A percentile compares a stretch with the other conserved stretches of the same genome.
These are phyloP conservation scores for Cryptosporidium baileyi DNA, from an alignment of 169 alveolate species.

Conservation along the genomic window DNA sequence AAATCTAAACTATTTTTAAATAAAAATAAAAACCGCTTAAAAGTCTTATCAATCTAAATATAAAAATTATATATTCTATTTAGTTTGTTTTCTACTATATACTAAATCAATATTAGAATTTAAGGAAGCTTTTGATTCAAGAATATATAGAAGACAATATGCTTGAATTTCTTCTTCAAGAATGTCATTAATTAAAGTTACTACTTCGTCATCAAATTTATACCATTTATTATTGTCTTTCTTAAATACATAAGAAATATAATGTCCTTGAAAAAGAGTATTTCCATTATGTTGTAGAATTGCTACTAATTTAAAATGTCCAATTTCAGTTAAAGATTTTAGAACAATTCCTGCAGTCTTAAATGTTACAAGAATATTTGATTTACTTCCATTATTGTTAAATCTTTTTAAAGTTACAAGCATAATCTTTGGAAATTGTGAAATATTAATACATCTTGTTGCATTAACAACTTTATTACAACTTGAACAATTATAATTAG, in stretches of 20 bases:
- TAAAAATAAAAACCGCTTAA: no score
- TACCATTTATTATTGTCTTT: conserved; percentile 22
- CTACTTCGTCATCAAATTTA: conserved; percentile 52
- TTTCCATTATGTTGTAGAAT: conserved; percentile 56
- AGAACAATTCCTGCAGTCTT: conserved; percentile 60
- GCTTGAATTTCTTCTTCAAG: conserved; percentile 57
- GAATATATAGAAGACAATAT: conserved; percentile 39
- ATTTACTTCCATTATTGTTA: conserved; percentile 41
- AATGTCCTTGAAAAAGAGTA: conserved; percentile 67
- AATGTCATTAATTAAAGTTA: conserved; percentile 19
- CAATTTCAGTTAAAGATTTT: conserved; percentile 46
- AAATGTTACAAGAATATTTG: conserved; percentile 29
- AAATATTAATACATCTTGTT: conserved; percentile 52
- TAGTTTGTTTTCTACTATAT: no score
- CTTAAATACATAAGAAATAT: conserved; percentile 34
- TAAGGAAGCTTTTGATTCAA: conserved; percentile 35
- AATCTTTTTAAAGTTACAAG: conserved; percentile 56
- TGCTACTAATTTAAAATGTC: conserved; percentile 33
- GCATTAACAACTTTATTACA: conserved; percentile 34
- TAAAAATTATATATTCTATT: no score
- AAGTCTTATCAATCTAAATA: no score
- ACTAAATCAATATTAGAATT: background rate
- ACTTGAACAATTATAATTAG: conserved; percentile 46
- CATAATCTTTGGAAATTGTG: conserved; percentile 55
- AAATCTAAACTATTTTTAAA: no score